Conservation (phyloP, 768 basidiomycete species). For the Tephrocybe rancida region DNA sequence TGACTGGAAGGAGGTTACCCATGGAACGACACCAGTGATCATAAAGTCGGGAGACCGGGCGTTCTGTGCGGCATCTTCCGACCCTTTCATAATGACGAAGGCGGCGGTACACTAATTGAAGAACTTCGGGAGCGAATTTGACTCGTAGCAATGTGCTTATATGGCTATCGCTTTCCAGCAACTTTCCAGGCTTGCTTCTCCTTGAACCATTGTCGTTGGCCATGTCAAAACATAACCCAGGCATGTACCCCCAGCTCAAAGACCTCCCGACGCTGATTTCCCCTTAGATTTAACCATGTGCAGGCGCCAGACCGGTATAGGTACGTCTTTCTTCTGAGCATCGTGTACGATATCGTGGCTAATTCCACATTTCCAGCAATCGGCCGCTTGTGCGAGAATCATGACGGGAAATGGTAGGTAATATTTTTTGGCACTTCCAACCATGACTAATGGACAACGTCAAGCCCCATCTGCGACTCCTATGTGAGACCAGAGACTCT, state of each 20-base stretch:
- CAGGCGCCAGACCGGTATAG: constrained; percentile 94
- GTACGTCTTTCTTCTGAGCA: constrained; percentile 43
- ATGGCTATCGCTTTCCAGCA: no score
- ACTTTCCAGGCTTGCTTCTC: no score
- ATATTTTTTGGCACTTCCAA: background rate
- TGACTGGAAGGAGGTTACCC: no score
- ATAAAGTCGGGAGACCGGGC: no score
- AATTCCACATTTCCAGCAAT: constrained; percentile 60
- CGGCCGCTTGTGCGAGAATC: constrained; percentile 97
- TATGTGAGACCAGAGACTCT: constrained; percentile 98
- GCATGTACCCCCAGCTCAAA: background rate
- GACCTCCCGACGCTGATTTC: background rate
- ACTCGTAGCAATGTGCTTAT: no score
- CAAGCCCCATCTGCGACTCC: constrained; percentile 96
- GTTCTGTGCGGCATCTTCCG: no score
- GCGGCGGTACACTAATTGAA: no score
- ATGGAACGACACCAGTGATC: no score
- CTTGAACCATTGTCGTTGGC: no score
- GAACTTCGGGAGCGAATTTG: no score
- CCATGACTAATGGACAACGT: background rate
- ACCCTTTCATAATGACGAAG: no score
- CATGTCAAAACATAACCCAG: background rate
- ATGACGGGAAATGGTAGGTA: constrained; percentile 96
- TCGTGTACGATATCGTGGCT: constrained; percentile 7
- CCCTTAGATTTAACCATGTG: constrained; percentile 93